Evolutionary conservation across 2,329 filamentous ascomycete genomes (phyloP).

Genomic region (Neophaeococcomyces mojaviensis): DNA sequence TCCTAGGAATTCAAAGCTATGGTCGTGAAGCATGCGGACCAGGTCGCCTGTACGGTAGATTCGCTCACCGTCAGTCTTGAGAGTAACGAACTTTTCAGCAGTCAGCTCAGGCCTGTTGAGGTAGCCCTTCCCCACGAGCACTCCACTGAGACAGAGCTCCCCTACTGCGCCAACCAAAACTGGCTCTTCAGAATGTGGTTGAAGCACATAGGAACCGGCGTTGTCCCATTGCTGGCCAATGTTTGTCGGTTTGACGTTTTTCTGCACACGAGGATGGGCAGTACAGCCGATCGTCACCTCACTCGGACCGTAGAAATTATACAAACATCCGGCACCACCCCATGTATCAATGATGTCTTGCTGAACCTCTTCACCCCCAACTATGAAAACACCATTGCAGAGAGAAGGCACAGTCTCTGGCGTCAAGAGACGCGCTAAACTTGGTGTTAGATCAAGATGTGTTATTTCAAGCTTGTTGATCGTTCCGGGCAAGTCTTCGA

Average conservation of each 20-base stretch:
- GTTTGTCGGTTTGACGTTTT: constrained; percentile 73
- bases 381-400: constrained; percentile 81
- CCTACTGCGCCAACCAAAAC: constrained; percentile 73
- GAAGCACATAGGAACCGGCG: constrained; percentile 73
- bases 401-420: constrained; percentile 75
- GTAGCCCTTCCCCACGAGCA: constrained; percentile 83
- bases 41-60: constrained; percentile 87
- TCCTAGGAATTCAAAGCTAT: constrained; percentile 79
- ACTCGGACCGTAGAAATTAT: constrained; percentile 88
- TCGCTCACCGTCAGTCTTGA: constrained; percentile 50
- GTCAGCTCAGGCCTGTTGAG: constrained; percentile 74
- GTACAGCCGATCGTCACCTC: constrained; percentile 91
- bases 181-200: constrained; percentile 59
- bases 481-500: constrained; percentile 69
- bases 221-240: constrained; percentile 84
- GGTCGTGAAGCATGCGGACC: constrained; percentile 71
- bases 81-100: constrained; percentile 62
- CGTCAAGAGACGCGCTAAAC: constrained; percentile 68
- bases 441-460: constrained; percentile 86
- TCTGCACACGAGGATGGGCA: constrained; percentile 74
- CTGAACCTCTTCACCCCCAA: constrained; percentile 78
- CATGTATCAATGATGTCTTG: constrained; percentile 83
- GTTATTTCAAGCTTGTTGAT: constrained; percentile 70
- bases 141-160: constrained; percentile 81
- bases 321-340: constrained; percentile 72